Conservation (phyloP, 495 filamentous ascomycete genomes). For the Aspergillus nanangensis region DNA sequence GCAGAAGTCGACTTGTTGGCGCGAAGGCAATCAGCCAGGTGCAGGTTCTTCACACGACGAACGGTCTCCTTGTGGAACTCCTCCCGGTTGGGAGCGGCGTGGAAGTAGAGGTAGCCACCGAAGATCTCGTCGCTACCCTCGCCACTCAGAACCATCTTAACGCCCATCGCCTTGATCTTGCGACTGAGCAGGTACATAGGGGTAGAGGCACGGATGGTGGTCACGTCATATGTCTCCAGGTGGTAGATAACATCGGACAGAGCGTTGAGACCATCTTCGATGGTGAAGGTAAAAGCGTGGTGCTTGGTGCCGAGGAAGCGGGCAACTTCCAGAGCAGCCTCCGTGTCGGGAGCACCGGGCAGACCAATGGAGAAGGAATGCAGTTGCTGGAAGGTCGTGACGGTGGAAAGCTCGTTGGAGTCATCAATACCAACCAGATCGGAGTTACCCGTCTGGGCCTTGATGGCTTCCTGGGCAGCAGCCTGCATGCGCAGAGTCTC, state of each 20-base stretch:
- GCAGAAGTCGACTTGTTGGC: constrained; percentile 99
- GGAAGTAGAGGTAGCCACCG: constrained; percentile 98
- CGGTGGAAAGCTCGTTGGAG: constrained; percentile 79
- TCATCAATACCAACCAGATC: constrained; percentile 93
- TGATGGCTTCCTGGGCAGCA: constrained; percentile 33
- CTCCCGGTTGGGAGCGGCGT: constrained; percentile 82
- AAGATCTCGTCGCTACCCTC: constrained; percentile 98
- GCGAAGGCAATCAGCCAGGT: constrained; percentile 89
- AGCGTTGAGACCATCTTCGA: constrained; percentile 94
- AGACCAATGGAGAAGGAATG: constrained; percentile 98
- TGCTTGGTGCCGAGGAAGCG: constrained; percentile 96
- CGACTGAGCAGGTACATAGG: constrained; percentile 97
- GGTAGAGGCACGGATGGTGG: constrained; percentile 95
- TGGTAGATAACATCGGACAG: constrained; percentile 97
- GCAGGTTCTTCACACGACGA: constrained; percentile 88
- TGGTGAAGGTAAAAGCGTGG: constrained; percentile 95
- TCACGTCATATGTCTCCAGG: constrained; percentile 96
- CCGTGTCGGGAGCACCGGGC: constrained; percentile 82
- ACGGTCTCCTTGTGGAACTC: constrained; percentile 94
- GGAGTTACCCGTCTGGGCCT: constrained; percentile 49
- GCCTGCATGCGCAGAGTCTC: constrained; percentile 76
- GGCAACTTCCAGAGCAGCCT: constrained; percentile 84
- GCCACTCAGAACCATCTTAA: constrained; percentile 98
- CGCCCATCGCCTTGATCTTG: constrained; percentile 98
- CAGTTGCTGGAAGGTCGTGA: constrained; percentile 86